Evolutionary conservation across 139 green algal genomes (phyloP).

Genomic region (Haematococcus lacustris): DNA sequence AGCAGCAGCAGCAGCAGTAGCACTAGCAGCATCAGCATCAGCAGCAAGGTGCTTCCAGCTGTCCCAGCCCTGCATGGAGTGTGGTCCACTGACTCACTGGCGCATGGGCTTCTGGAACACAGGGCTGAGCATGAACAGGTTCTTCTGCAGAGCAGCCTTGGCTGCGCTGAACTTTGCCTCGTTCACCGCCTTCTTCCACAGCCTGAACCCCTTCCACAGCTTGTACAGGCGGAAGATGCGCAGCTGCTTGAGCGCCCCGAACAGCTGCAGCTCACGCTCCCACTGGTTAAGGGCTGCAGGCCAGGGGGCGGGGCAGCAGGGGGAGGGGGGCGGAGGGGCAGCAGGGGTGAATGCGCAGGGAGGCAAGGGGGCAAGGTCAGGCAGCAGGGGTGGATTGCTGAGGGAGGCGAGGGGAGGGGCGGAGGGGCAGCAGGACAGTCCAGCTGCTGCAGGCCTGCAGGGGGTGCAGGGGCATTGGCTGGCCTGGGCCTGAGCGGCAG

Average conservation of each 20-base stretch:
- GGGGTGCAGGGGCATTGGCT: no score
- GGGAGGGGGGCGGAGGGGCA: no score
- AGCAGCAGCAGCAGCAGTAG: neutral
- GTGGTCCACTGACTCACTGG: neutral
- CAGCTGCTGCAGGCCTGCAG: no score
- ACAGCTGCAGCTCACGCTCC: slow-evolving; percentile 72
- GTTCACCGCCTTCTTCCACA: slow-evolving; percentile 55
- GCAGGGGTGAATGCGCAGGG: no score
- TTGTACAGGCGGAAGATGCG: slow-evolving; percentile 64
- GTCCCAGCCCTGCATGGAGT: neutral
- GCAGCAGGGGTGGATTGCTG: no score
- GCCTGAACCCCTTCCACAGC: slow-evolving; percentile 66
- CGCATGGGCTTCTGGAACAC: slow-evolving; percentile 52
- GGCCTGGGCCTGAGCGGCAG: no score
- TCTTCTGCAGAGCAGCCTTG: slow-evolving; percentile 41
- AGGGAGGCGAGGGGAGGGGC: no score
- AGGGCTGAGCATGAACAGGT: slow-evolving; percentile 66
- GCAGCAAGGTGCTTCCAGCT: neutral
- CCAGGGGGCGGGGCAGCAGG: no score
- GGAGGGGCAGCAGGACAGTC: no score
- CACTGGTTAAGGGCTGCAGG: slow-evolving; percentile 57
- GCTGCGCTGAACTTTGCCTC: slow-evolving; percentile 52
- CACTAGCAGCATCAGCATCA: neutral
- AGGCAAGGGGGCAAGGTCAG: no score
- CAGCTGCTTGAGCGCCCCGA: slow-evolving; percentile 49